phyloP scores from a whole-genome alignment of 108 stramenopile species.

The Nannochloropsis oceanica region DNA sequence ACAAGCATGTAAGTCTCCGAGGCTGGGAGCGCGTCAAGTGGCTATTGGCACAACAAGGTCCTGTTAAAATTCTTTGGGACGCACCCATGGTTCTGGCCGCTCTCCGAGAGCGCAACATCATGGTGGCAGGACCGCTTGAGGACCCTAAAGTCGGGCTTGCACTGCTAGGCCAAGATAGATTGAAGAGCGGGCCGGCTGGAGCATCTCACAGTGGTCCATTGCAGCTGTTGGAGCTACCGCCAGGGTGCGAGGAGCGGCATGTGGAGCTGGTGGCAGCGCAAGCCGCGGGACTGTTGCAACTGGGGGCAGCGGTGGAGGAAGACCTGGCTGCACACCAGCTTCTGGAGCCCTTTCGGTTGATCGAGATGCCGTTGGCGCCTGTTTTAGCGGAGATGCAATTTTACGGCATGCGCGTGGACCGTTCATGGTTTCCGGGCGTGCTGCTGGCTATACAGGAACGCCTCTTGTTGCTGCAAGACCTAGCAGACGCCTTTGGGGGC shows the following conservation, averaged over 20 bases:
- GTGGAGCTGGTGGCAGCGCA: neutral
- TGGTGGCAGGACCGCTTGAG: neutral
- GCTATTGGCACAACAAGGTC: neutral
- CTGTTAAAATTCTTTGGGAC: neutral
- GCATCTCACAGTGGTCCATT: neutral
- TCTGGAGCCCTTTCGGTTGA: neutral
- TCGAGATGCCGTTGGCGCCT: neutral
- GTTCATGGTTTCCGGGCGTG: neutral
- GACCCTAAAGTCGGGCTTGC: neutral
- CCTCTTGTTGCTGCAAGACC: neutral
- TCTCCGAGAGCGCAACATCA: neutral
- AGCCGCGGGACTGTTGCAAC: neutral
- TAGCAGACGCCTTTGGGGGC: neutral
- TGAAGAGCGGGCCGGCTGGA: neutral
- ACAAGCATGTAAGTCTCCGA: neutral
- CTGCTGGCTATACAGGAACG: neutral
- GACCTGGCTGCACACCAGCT: neutral
- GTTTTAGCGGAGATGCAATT: neutral
- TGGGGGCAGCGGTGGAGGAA: neutral
- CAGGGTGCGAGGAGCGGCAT: neutral
- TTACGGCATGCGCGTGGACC: neutral
- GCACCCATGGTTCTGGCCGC: neutral
- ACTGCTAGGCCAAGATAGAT: neutral
- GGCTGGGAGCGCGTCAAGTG: neutral
- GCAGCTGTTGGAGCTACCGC: neutral